Evolutionary conservation across 495 filamentous ascomycete genomes (phyloP), one percentile per base, ranked within the genome.

Genomic region (Hypoxylon crocopeplum): DNA sequence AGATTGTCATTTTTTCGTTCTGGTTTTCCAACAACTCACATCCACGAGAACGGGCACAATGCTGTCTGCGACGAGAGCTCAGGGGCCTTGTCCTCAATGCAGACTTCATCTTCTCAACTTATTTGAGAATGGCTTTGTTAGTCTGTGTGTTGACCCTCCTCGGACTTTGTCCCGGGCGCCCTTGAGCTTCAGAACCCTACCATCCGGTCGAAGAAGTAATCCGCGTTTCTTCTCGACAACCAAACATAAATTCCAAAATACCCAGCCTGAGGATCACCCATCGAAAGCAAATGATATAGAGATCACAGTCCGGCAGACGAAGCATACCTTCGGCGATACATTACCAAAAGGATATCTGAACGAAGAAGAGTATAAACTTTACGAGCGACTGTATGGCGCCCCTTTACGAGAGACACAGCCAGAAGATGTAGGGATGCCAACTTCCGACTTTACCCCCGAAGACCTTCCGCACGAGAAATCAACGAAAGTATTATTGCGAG

Each of bases 321-420:
- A 88, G 61, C 84, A 88, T 59, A 77, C 81, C 8, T 96, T 90
- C 70, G 90, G 93, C 34, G 84, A 94, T 59, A 84, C 78, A 1
- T 72, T 97, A 7, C 94, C 94, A 0, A 80, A 86, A n/a, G 86
- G 82, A 12, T 82, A 88, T 50, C 69, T 98, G 37, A 81, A 82
- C 12, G 77, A 79, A 3, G 79, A 86, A 22, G 93, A 96, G 68
- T 86, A 88, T 38, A 73, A 74, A 33, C 66, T 96, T 1, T 98
- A 96, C 67, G 85, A 87, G 51, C 81, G 91, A 52, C 74, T 96
- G 7, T 98, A 92, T 73, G 94, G 93, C 1, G 80, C 75, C 58
- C 91, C 81, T 19, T 69, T 80, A 59, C 77, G 77, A 42, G 81
- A 81, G 33, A 84, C 84, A 5, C 70, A 59, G 24, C 75, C 79